phyloP scores from a whole-genome alignment of 2,329 filamentous ascomycete species.

The Fusarium metavorans region DNA sequence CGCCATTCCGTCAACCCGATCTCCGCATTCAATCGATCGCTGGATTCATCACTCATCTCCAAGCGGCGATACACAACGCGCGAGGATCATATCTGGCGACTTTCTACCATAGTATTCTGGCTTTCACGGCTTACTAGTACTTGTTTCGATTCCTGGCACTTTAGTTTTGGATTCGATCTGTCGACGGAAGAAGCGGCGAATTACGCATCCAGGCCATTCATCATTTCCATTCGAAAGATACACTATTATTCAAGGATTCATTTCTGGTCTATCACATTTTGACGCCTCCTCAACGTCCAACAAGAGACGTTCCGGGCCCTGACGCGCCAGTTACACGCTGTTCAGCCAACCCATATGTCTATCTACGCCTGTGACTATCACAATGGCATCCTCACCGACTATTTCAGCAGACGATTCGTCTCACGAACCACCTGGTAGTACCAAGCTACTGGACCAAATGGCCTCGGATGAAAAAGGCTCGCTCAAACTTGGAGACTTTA shows the following conservation, averaged over 20 bases:
- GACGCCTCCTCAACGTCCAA: background rate
- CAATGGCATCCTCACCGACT: conserved; percentile 26
- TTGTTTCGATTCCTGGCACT: background rate
- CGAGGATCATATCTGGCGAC: background rate
- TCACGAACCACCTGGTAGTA: conserved; percentile 34
- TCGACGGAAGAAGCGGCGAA: conserved; percentile 16
- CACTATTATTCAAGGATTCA: background rate
- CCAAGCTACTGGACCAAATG: background rate
- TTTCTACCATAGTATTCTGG: background rate
- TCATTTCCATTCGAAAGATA: background rate
- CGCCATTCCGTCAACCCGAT: conserved; percentile 17
- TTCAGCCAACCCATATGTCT: conserved; percentile 19
- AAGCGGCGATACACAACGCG: conserved; percentile 33
- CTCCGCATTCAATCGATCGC: conserved; percentile 23
- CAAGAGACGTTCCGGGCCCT: conserved; percentile 3
- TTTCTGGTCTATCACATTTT: background rate
- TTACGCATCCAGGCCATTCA: background rate
- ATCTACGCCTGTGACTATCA: conserved; percentile 10
- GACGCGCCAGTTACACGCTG: background rate
- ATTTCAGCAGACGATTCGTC: conserved; percentile 23
- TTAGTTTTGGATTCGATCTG: background rate
- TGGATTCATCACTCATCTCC: conserved; percentile 12
- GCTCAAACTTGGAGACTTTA: conserved; percentile 33
- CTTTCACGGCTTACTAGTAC: background rate
- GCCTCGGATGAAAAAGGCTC: background rate